Evolutionary conservation across 2,329 filamentous ascomycete genomes (phyloP), one percentile per base, ranked within the genome.

Genomic region (Byssothecium circinans): DNA sequence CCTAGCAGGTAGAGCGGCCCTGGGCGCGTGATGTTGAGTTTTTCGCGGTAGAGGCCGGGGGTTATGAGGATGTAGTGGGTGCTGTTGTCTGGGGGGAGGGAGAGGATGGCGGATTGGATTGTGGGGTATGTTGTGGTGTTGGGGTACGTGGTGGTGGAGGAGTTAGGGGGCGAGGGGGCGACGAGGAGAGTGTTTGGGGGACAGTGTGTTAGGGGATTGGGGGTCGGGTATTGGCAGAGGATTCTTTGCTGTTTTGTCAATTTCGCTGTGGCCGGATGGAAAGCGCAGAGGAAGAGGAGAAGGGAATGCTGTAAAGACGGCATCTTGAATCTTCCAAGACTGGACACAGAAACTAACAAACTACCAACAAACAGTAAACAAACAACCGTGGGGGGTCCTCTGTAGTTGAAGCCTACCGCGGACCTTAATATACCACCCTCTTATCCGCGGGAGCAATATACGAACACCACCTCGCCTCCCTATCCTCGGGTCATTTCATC

Each of bases 11-110:
- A 84, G 6, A 86, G 70, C 0, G 84, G 82, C 0, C 80, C 83
- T 1, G 72, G 66, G 1, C 84, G 81, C 3, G 84, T 87, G 49
- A 87, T 74, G 54, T 87, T 87, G 50, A 87, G 68, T 66, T 85
- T 82, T 59, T 86, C 84, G 1, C 72, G 79, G 58, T 87, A 87
- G 49, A 75, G 76, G 0, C 84, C 84, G 0, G 82, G 74, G 0
- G 79, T 76, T 37, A 87, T 78, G 11, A 87, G 75, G 54, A 87
- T 85, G 15, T 76, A 76, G 47, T 79, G 73, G 0, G 76, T 61
- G 5, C 68, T 68, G 14, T 71, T 74, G 56, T 79, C 68, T 40
- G 75, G 64, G 0, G 75, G 74, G 3, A 80, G 62, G 35, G 75
- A 75, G 10, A 72, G 60, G 27, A 81, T 71, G 17, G 78, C 78